Percentiles rank a stretch among this genome's conserved stretches.
Evolutionary conservation across 306 rosid genomes (phyloP).

Genomic region (Vigna reflexopilosa): DNA sequence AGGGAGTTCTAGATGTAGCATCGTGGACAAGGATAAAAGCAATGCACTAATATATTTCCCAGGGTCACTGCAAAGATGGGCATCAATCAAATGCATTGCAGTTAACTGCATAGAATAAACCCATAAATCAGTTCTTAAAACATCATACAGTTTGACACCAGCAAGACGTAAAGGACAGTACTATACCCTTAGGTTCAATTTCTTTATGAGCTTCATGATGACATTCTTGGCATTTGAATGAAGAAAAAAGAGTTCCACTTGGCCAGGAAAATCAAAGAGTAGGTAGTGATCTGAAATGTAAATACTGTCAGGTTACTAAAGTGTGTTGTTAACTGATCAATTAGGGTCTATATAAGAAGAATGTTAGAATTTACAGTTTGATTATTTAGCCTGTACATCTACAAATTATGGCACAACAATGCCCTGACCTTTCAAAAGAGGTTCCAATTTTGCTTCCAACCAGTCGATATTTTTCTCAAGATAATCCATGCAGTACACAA

Average conservation of each 20-base stretch:
- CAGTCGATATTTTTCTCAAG: conserved; percentile 94
- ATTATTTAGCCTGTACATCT: conserved; percentile 23
- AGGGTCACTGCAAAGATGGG: conserved; percentile 97
- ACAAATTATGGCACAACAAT: conserved; percentile 33
- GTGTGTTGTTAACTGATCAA: conserved; percentile 25
- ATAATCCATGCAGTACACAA: conserved; percentile 94
- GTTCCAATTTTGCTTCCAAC: conserved; percentile 81
- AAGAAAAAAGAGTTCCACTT: conserved; percentile 90
- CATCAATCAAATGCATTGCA: conserved; percentile 92
- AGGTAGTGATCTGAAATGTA: conserved; percentile 85
- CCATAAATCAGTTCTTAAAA: conserved; percentile 44
- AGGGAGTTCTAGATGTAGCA: conserved; percentile 94
- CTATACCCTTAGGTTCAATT: conserved; percentile 77
- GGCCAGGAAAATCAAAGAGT: conserved; percentile 98
- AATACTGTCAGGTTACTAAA: conserved; percentile 39
- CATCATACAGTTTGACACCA: conserved; percentile 34
- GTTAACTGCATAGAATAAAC: conserved; percentile 75
- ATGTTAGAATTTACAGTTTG: background rate
- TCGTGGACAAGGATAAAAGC: conserved; percentile 87
- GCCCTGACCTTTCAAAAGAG: conserved; percentile 82
- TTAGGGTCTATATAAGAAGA: conserved; percentile 33
- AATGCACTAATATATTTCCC: conserved; percentile 90
- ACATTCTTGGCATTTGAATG: conserved; percentile 85
- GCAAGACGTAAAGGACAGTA: conserved; percentile 37
- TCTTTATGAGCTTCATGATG: conserved; percentile 78